These are phyloP conservation scores for Auricularia sp. DNA, from an alignment of 768 basidiomycete genomes.

Conservation along the genomic window DNA sequence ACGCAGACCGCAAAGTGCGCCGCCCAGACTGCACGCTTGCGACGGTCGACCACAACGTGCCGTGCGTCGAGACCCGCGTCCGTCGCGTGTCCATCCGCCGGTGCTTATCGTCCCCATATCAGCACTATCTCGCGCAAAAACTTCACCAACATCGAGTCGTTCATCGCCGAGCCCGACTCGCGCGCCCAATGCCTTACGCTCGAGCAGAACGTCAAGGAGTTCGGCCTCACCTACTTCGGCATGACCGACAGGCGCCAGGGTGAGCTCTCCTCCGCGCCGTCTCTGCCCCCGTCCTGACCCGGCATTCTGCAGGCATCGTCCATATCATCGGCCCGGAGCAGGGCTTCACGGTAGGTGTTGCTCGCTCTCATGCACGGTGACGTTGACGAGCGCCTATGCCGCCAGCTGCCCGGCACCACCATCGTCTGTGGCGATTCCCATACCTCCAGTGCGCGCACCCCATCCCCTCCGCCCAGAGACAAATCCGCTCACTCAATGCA, in stretches of 20 bases:
- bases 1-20: slow-evolving; percentile 65
- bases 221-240: slow-evolving; percentile 86
- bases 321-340: slow-evolving; percentile 91
- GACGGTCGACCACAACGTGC: slow-evolving; percentile 82
- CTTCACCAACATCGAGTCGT: slow-evolving; percentile 57
- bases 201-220: slow-evolving; percentile 85
- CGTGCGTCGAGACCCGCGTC: slow-evolving; percentile 35
- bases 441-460: slow-evolving; percentile 60
- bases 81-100: not conserved
- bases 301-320: slow-evolving; percentile 49
- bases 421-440: slow-evolving; percentile 91
- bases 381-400: not conserved
- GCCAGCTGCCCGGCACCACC: slow-evolving; percentile 61
- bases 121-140: slow-evolving; percentile 69
- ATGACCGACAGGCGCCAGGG: slow-evolving; percentile 85
- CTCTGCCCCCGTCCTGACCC: not conserved
- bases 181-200: slow-evolving; percentile 74
- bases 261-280: slow-evolving; percentile 17
- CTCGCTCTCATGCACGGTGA: not conserved
- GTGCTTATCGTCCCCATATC: slow-evolving; percentile 2
- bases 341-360: slow-evolving; percentile 63
- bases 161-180: slow-evolving; percentile 78
- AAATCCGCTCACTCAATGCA: slow-evolving; percentile 16
- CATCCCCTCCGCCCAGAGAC: not conserved
- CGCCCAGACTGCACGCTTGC: slow-evolving; percentile 83